Conservation (phyloP, 164 flowering plant genomes). For the Stephania japonica region DNA sequence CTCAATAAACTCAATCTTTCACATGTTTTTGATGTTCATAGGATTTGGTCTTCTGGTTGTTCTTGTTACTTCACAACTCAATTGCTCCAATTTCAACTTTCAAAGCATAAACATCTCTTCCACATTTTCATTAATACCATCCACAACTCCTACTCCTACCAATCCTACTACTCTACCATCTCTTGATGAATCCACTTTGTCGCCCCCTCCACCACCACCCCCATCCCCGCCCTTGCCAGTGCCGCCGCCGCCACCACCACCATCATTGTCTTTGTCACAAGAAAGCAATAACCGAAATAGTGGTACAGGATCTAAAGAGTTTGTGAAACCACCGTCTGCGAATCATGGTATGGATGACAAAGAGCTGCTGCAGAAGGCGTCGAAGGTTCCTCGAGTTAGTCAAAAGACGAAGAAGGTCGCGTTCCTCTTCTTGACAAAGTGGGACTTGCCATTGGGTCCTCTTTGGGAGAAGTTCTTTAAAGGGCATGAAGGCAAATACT, state of each 20-base stretch:
- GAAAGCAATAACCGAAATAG: neutral
- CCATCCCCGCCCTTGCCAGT: neutral
- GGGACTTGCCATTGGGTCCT: slow-evolving; percentile 40
- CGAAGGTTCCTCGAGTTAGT: slow-evolving; percentile 31
- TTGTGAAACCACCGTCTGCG: slow-evolving; percentile 20
- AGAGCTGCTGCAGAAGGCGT: slow-evolving; percentile 51
- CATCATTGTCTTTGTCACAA: neutral
- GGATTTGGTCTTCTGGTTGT: slow-evolving; percentile 28
- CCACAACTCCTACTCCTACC: neutral
- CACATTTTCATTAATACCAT: slow-evolving; percentile 1
- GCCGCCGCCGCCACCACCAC: neutral
- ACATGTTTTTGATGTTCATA: slow-evolving; percentile 18
- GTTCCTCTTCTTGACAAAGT: slow-evolving; percentile 50
- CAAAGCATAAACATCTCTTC: slow-evolving; percentile 20
- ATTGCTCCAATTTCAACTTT: slow-evolving; percentile 18
- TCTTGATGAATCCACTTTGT: too few relatives aligned
- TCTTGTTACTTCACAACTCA: slow-evolving; percentile 16
- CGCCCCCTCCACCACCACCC: neutral
- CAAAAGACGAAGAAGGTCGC: slow-evolving; percentile 43
- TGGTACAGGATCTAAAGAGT: slow-evolving; percentile 22
- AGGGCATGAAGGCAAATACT: slow-evolving; percentile 45
- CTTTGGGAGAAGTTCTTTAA: slow-evolving; percentile 57
- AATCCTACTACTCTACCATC: neutral
- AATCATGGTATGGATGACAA: slow-evolving; percentile 47
- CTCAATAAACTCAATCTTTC: slow-evolving; percentile 10